phyloP scores from a whole-genome alignment of 768 basidiomycete genomes.

The Suillus subluteus region DNA sequence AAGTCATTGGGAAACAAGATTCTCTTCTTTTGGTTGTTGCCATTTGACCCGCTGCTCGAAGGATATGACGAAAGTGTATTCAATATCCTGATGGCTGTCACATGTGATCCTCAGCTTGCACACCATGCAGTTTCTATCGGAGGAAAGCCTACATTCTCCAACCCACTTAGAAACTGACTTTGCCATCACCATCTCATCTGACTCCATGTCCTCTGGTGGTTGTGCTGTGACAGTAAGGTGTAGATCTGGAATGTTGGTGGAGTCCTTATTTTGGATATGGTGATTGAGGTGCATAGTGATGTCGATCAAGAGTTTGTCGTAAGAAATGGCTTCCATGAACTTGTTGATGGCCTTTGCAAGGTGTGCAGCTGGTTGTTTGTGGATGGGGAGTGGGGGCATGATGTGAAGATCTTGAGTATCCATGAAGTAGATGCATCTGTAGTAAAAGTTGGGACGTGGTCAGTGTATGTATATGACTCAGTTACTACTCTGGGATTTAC shows the following conservation, averaged over 20 bases:
- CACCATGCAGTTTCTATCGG: not conserved
- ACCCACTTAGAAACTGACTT: not conserved
- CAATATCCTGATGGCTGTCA: constrained; percentile 10
- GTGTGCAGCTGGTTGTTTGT: not conserved
- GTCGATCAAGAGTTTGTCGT: not conserved
- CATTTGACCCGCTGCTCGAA: constrained; percentile 17
- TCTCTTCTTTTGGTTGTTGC: not conserved
- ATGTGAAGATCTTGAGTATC: not conserved
- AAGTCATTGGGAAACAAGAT: not conserved
- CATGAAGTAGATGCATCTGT: not conserved
- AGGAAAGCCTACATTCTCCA: not conserved
- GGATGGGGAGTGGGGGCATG: not conserved
- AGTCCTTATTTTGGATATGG: not conserved
- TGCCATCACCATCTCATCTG: not conserved
- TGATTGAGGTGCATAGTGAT: not conserved
- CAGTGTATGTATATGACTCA: not conserved
- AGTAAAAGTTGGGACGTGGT: not conserved
- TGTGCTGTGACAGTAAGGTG: not conserved
- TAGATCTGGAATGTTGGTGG: not conserved
- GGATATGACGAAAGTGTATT: constrained; percentile 29
- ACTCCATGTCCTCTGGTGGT: not conserved
- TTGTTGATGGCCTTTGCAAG: not conserved
- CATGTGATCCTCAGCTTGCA: not conserved
- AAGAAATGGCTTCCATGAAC: not conserved
- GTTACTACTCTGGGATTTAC: not conserved